phyloP scores from a whole-genome alignment of 2,329 filamentous ascomycete genomes.

The Penicillium sumatraense region DNA sequence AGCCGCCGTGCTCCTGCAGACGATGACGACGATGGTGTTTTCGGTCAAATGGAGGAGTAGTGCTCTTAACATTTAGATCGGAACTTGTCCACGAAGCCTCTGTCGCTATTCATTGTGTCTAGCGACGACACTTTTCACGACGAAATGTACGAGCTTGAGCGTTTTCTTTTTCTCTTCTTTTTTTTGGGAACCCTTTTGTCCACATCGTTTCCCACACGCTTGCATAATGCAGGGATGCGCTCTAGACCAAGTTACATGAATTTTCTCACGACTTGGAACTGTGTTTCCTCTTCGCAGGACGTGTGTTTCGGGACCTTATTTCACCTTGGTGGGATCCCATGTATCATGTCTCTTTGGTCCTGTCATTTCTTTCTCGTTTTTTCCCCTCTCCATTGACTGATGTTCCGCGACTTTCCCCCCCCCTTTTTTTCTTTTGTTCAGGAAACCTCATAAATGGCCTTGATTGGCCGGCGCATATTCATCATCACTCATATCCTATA shows the following conservation, averaged over 20 bases:
- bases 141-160: conserved; percentile 45
- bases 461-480: conserved; percentile 28
- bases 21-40: conserved; percentile 93
- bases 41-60: conserved; percentile 93
- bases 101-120: conserved; percentile 13
- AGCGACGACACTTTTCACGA: conserved; percentile 35
- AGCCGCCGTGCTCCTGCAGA: conserved; percentile 71
- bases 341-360: conserved; percentile 33
- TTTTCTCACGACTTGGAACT: conserved; percentile 1
- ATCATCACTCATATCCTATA: conserved; percentile 23
- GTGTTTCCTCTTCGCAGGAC: conserved; percentile 17
- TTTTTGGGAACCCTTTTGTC: conserved; percentile 31
- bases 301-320: conserved; percentile 26
- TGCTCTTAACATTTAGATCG: conserved; percentile 1
- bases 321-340: conserved; percentile 22
- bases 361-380: conserved; percentile 9
- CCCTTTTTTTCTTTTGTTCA: conserved; percentile 10
- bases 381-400: conserved; percentile 6
- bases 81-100: conserved; percentile 5
- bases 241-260: conserved; percentile 7
- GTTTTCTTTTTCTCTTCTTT: conserved; percentile 32
- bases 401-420: neutral
- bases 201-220: conserved; percentile 24
- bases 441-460: conserved; percentile 31
- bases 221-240: conserved; percentile 21